Conservation (phyloP, 495 filamentous ascomycete genomes). For the Aspergillus asperescens region DNA sequence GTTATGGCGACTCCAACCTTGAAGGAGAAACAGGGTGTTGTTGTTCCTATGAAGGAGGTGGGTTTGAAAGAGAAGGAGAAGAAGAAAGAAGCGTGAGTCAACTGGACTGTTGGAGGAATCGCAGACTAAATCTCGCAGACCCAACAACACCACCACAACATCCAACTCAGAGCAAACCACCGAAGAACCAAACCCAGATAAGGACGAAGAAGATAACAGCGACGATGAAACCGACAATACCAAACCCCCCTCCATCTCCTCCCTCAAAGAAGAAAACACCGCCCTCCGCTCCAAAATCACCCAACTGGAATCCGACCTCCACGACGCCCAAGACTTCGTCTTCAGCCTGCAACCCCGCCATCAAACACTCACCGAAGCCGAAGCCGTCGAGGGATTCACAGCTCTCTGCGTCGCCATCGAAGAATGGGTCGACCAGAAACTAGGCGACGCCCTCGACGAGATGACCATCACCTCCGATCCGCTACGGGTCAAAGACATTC, state of each 20-base stretch:
- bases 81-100: background rate
- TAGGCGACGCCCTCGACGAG: constrained; percentile 6
- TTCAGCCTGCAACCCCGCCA: constrained; percentile 9
- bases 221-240: background rate
- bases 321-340: constrained; percentile 10
- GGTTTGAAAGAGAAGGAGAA: background rate
- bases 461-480: background rate
- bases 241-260: background rate
- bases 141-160: background rate
- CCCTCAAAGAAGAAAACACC: background rate
- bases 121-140: background rate
- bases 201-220: background rate
- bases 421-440: constrained; percentile 10
- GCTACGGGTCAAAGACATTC: background rate
- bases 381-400: background rate
- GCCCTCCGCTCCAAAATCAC: background rate
- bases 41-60: background rate
- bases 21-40: background rate
- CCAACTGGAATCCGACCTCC: constrained; percentile 3
- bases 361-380: background rate
- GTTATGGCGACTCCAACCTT: background rate
- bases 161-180: background rate
- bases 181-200: background rate
- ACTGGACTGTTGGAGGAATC: background rate
- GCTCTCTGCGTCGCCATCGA: constrained; percentile 2